Conservation (phyloP, 495 filamentous ascomycete species). For the Collariella sp. region DNA sequence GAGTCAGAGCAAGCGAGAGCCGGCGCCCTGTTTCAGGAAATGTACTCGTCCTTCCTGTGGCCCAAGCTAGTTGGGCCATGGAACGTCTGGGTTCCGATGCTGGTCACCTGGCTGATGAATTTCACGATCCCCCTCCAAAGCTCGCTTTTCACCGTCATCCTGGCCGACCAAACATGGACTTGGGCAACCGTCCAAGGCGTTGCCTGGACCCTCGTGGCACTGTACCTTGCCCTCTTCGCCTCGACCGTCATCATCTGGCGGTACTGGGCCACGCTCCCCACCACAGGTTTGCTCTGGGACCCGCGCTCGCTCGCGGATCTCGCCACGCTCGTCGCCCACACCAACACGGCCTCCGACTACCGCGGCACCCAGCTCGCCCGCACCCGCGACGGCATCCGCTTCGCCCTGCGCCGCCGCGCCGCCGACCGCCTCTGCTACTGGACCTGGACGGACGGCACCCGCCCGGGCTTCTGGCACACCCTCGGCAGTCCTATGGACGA, state of each 20-base stretch:
- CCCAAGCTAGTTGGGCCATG: slow-evolving; percentile 37
- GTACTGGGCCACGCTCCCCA: slow-evolving; percentile 40
- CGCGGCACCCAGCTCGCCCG: slow-evolving; percentile 47
- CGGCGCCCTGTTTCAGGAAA: slow-evolving; percentile 43
- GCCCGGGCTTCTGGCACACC: slow-evolving; percentile 35
- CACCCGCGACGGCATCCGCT: slow-evolving; percentile 41
- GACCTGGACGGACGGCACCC: slow-evolving; percentile 49
- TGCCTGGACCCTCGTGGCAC: slow-evolving; percentile 66
- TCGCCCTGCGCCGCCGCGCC: slow-evolving; percentile 40
- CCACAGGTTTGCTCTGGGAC: slow-evolving; percentile 78
- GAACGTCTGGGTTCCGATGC: slow-evolving; percentile 36
- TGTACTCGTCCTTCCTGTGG: slow-evolving; percentile 46
- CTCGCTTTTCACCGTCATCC: slow-evolving; percentile 39
- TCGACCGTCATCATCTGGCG: slow-evolving; percentile 46
- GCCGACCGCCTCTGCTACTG: slow-evolving; percentile 74
- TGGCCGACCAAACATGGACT: slow-evolving; percentile 48
- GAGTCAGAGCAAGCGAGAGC: slow-evolving; percentile 39
- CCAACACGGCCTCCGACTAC: slow-evolving; percentile 65
- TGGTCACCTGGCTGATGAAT: slow-evolving; percentile 39
- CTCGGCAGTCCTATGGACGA: slow-evolving; percentile 34
- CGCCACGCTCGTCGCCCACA: slow-evolving; percentile 63
- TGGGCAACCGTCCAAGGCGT: slow-evolving; percentile 72
- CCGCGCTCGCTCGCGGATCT: slow-evolving; percentile 72
- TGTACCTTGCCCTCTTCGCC: slow-evolving; percentile 59
- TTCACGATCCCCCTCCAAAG: slow-evolving; percentile 42